Conservation (phyloP, 31 red algal species). For the Asparagopsis taxiformis region DNA sequence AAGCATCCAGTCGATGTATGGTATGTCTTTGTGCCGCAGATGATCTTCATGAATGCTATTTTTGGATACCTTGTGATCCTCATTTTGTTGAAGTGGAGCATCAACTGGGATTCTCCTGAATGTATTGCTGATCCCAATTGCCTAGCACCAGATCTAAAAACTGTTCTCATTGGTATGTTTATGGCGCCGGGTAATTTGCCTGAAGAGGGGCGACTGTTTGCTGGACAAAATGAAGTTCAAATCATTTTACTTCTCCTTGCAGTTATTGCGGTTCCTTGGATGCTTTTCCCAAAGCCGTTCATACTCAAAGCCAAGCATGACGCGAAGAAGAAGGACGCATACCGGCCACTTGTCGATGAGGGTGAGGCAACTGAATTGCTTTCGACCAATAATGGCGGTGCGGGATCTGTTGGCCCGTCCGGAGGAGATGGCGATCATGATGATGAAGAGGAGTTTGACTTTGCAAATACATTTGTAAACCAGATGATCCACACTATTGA, state of each 20-base stretch:
- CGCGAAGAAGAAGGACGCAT: slow-evolving; percentile 62
- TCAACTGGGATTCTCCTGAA: slow-evolving; percentile 80
- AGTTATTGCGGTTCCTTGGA: slow-evolving; percentile 89
- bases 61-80: slow-evolving; percentile 91
- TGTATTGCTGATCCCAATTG: slow-evolving; percentile 72
- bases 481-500: slow-evolving; percentile 98
- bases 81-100: slow-evolving; percentile 90
- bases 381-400: slow-evolving; percentile 4
- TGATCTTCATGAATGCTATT: slow-evolving; percentile 92
- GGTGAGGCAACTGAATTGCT: slow-evolving; percentile 42
- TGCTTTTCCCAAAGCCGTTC: slow-evolving; percentile 93
- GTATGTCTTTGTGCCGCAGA: slow-evolving; percentile 92
- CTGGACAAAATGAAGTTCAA: slow-evolving; percentile 81
- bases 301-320: slow-evolving; percentile 62
- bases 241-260: slow-evolving; percentile 67
- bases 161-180: slow-evolving; percentile 95
- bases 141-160: slow-evolving; percentile 91
- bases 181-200: slow-evolving; percentile 85
- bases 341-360: slow-evolving; percentile 67
- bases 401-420: neutral
- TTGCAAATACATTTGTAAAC: slow-evolving; percentile 87
- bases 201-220: slow-evolving; percentile 63
- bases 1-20: slow-evolving; percentile 76
- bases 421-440: slow-evolving; percentile 44
- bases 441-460: slow-evolving; percentile 71